phyloP scores from a whole-genome alignment of 176 grass and related monocot genomes.

The Phoenix roebelenii region DNA sequence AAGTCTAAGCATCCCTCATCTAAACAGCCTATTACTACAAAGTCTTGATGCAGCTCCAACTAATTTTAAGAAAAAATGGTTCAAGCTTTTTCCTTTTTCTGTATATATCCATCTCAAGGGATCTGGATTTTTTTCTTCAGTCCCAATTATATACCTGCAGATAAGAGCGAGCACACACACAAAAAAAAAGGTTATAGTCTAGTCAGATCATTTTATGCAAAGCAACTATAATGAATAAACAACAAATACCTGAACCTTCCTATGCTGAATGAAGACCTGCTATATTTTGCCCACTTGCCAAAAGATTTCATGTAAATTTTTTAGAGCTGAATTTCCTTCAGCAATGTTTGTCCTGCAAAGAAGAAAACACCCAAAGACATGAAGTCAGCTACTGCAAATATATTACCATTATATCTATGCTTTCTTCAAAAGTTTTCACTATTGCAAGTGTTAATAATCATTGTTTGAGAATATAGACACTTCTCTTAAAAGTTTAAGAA shows the following conservation, averaged over 20 bases:
- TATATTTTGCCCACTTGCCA: not conserved
- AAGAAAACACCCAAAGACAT: not conserved
- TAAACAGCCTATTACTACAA: too few relatives aligned
- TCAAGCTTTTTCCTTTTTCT: too few relatives aligned
- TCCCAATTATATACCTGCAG: conserved; percentile 13
- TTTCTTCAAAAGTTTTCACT: too few relatives aligned
- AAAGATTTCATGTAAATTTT: conserved; percentile 7
- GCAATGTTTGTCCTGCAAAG: conserved; percentile 1
- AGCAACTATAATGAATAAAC: not conserved
- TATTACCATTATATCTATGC: not conserved
- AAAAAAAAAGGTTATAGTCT: not conserved
- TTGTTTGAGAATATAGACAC: not conserved
- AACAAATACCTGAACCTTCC: not conserved
- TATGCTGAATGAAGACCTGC: not conserved
- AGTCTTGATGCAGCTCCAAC: too few relatives aligned
- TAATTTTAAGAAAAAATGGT: too few relatives aligned
- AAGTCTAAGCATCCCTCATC: too few relatives aligned
- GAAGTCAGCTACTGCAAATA: not conserved
- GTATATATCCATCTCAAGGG: conserved; percentile 6
- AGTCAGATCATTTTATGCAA: not conserved
- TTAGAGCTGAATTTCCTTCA: not conserved
- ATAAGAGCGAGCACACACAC: too few relatives aligned
- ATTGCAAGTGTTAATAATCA: not conserved
- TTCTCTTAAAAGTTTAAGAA: not conserved
- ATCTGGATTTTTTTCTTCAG: conserved; percentile 7